A percentile compares a stretch with the other conserved stretches of the same genome.
Conservation (phyloP, 2,329 filamentous ascomycete genomes). For the Neurospora sp. region DNA sequence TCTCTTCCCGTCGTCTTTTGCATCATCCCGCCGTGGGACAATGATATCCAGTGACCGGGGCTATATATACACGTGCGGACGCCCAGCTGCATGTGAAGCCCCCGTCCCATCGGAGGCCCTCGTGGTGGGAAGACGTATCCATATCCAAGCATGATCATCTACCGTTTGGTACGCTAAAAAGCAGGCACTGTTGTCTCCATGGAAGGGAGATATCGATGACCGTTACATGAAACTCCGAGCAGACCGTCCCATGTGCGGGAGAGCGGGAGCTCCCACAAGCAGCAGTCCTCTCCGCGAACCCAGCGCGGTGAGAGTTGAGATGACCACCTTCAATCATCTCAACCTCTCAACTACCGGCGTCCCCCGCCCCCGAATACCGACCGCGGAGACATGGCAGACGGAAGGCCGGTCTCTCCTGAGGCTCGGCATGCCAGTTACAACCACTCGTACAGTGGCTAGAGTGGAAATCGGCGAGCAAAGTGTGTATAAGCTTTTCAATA, state of each 20-base stretch:
- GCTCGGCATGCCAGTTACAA: not conserved
- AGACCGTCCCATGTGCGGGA: not conserved
- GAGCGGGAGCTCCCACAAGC: not conserved
- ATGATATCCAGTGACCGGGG: not conserved
- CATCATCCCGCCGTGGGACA: not conserved
- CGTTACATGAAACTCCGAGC: not conserved
- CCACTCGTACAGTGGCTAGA: constrained; percentile 3
- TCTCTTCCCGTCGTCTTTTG: not conserved
- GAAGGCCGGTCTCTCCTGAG: not conserved
- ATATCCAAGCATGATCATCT: not conserved
- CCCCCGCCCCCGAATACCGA: not conserved
- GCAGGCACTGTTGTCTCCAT: not conserved
- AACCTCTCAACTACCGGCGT: not conserved
- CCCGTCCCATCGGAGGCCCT: not conserved
- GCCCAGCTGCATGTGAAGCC: not conserved
- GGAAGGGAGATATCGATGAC: not conserved
- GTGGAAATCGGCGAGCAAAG: not conserved
- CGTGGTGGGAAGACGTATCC: not conserved
- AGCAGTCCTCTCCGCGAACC: not conserved
- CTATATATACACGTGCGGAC: not conserved
- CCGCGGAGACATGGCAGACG: not conserved
- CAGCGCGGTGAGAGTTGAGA: not conserved
- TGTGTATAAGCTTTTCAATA: not conserved
- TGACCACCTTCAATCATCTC: not conserved
- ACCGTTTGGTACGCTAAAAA: not conserved